Percentiles rank a stretch among this genome's conserved stretches.
Conservation (phyloP, 2,329 filamentous ascomycete species). For the Huntiella abstrusa region DNA sequence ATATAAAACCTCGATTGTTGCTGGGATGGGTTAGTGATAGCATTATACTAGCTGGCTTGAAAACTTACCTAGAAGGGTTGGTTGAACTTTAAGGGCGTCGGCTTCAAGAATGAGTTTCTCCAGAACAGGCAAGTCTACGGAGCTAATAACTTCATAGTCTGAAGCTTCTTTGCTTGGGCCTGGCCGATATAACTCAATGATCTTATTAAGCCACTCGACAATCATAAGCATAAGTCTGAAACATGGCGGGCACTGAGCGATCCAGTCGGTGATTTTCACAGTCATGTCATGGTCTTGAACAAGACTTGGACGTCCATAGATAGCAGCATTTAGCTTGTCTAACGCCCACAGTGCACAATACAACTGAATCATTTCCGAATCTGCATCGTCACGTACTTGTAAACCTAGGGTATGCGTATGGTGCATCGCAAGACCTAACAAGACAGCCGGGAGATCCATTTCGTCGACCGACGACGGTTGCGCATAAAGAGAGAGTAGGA, state of each 20-base stretch:
- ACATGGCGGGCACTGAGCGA: constrained; percentile 30
- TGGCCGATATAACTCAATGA: constrained; percentile 42
- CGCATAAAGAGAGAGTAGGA: constrained; percentile 38
- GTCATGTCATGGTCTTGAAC: constrained; percentile 43
- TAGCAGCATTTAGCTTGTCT: constrained; percentile 38
- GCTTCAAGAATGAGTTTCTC: constrained; percentile 38
- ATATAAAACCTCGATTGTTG: constrained; percentile 43
- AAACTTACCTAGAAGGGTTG: constrained; percentile 28
- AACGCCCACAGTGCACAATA: constrained; percentile 43
- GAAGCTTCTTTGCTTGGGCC: constrained; percentile 23
- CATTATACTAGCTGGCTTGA: not conserved
- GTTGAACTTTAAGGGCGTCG: constrained; percentile 29
- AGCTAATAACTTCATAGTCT: constrained; percentile 24
- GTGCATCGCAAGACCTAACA: constrained; percentile 35
- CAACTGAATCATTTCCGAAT: constrained; percentile 27
- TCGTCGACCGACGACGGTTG: constrained; percentile 35
- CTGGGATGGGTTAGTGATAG: constrained; percentile 17
- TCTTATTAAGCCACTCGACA: constrained; percentile 34
- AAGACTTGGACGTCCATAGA: constrained; percentile 39
- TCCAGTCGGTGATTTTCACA: constrained; percentile 30
- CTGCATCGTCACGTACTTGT: constrained; percentile 28
- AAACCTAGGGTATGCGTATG: constrained; percentile 37
- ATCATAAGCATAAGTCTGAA: constrained; percentile 40
- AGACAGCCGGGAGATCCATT: constrained; percentile 32
- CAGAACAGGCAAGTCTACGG: constrained; percentile 36